phyloP scores from a whole-genome alignment of 2,329 filamentous ascomycete genomes.

The Pseudofabraea citricarpa region DNA sequence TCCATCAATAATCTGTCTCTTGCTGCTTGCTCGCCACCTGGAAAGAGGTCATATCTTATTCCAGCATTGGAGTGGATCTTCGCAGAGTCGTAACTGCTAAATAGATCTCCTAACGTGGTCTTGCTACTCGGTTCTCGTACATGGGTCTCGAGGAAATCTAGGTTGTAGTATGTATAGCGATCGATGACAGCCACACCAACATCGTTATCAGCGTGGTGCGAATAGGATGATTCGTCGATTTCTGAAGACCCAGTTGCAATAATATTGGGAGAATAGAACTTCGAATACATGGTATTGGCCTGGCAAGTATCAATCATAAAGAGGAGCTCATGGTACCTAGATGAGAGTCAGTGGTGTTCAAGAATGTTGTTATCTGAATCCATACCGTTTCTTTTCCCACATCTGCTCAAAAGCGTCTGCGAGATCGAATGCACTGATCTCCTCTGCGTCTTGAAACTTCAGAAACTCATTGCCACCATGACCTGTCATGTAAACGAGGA shows the following conservation, averaged over 20 bases:
- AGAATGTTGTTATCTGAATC: too few relatives aligned
- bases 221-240: slow-evolving; percentile 94
- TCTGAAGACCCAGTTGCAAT: slow-evolving; percentile 96
- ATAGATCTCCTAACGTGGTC: slow-evolving; percentile 86
- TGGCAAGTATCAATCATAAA: slow-evolving; percentile 99
- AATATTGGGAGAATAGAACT: slow-evolving; percentile 97
- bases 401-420: slow-evolving; percentile 98
- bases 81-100: slow-evolving; percentile 90
- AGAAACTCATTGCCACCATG: slow-evolving; percentile 97
- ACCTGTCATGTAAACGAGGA: slow-evolving; percentile 98
- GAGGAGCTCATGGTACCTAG: slow-evolving; percentile 90
- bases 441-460: slow-evolving; percentile 97
- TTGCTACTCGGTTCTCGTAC: slow-evolving; percentile 83
- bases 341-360: too few relatives aligned
- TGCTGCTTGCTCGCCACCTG: slow-evolving; percentile 72
- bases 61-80: slow-evolving; percentile 94
- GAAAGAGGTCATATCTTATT: slow-evolving; percentile 92
- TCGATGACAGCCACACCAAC: slow-evolving; percentile 98
- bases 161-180: slow-evolving; percentile 96
- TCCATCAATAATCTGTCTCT: slow-evolving; percentile 83
- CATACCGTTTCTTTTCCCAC: slow-evolving; percentile 97
- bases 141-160: slow-evolving; percentile 91
- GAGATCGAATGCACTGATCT: slow-evolving; percentile 93
- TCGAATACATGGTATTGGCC: slow-evolving; percentile 98
- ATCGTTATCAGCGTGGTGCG: slow-evolving; percentile 96